Evolutionary conservation across 805 yeast genomes (phyloP).

Genomic region (Monosporozyma aerobia): DNA sequence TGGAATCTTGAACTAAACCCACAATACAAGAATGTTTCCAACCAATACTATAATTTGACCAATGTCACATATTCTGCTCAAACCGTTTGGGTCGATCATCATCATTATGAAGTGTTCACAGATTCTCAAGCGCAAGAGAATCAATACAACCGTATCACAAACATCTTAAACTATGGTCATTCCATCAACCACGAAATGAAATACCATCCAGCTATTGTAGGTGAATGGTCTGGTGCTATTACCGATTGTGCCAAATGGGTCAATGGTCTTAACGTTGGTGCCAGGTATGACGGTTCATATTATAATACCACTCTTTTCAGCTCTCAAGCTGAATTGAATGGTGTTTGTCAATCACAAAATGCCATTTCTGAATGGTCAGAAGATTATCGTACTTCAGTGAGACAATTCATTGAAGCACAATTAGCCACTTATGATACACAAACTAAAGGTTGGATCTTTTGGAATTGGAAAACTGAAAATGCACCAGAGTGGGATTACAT

Average conservation of each 20-base stretch:
- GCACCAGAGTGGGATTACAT: conserved; percentile 61
- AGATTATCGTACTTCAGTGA: conserved; percentile 35
- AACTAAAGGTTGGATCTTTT: conserved; percentile 55
- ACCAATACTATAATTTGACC: conserved; percentile 32
- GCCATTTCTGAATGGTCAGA: conserved; percentile 34
- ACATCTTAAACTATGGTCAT: conserved; percentile 29
- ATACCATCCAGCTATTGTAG: conserved; percentile 45
- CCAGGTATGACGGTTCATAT: conserved; percentile 49
- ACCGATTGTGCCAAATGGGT: conserved; percentile 66
- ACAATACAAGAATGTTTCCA: conserved; percentile 20
- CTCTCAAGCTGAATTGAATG: conserved; percentile 20
- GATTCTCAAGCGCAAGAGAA: conserved; percentile 46
- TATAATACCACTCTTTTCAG: conserved; percentile 16
- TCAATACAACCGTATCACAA: conserved; percentile 25
- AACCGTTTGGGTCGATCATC: conserved; percentile 74
- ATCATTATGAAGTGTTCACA: conserved; percentile 81
- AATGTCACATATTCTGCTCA: conserved; percentile 36
- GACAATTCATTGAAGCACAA: conserved; percentile 54
- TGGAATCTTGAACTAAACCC: conserved; percentile 43
- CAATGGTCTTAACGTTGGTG: conserved; percentile 60
- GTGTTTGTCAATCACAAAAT: conserved; percentile 37
- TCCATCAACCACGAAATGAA: conserved; percentile 27
- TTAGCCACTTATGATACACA: conserved; percentile 40
- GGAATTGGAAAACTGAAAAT: conserved; percentile 62
- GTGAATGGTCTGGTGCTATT: conserved; percentile 65